phyloP scores from a whole-genome alignment of 768 basidiomycete species.

The Hygrocybe punicea region DNA sequence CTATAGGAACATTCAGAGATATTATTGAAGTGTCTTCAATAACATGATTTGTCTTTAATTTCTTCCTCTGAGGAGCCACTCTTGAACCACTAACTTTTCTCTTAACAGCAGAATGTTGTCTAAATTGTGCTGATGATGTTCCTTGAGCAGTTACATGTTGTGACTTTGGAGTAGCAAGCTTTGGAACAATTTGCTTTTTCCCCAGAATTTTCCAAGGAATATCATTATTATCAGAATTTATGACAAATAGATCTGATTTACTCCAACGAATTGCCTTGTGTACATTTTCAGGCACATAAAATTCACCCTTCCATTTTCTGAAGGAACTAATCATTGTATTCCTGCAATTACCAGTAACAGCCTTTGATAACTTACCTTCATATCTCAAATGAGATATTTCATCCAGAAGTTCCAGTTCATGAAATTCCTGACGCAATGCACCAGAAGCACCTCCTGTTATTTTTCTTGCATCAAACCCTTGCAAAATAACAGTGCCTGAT shows the following conservation, averaged over 20 bases:
- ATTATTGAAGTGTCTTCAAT: too few relatives aligned
- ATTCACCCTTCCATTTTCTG: not conserved
- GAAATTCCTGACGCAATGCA: conserved; percentile 18
- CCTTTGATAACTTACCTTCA: not conserved
- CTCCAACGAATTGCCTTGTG: conserved; percentile 1
- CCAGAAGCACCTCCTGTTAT: conserved; percentile 16
- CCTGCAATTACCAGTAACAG: not conserved
- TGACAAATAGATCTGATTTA: not conserved
- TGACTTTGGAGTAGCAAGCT: too few relatives aligned
- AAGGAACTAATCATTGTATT: not conserved
- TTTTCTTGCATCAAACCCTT: conserved; percentile 19
- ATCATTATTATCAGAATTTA: too few relatives aligned
- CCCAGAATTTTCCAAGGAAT: too few relatives aligned
- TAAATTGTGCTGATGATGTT: too few relatives aligned
- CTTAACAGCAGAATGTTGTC: too few relatives aligned
- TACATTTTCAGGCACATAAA: conserved; percentile 5
- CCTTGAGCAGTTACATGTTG: too few relatives aligned
- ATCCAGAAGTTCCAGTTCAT: conserved; percentile 20
- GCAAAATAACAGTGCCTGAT: conserved; percentile 25
- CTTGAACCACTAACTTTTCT: too few relatives aligned
- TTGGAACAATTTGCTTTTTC: too few relatives aligned
- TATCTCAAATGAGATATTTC: conserved; percentile 19
- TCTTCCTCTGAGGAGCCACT: too few relatives aligned
- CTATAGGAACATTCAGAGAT: not conserved
- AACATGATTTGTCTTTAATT: too few relatives aligned